Evolutionary conservation across 768 basidiomycete species (phyloP).

Genomic region (Russula compacta): DNA sequence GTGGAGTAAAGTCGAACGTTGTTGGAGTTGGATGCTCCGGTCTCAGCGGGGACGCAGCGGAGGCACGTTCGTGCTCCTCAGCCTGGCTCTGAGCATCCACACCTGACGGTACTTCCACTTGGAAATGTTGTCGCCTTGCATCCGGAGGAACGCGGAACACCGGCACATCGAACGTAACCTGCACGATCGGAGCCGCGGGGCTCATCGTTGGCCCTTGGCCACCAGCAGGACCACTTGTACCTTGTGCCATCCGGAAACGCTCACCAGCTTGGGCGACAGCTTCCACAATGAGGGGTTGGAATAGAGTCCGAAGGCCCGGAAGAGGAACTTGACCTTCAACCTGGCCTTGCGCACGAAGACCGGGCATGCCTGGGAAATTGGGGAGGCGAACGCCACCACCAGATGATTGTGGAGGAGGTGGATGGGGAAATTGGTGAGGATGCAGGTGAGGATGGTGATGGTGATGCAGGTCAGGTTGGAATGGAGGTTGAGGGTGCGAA

Average conservation of each 20-base stretch:
- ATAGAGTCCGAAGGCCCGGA: conserved; percentile 17
- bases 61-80: not conserved
- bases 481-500: not conserved
- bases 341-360: conserved; percentile 14
- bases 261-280: conserved; percentile 13
- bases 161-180: conserved; percentile 11
- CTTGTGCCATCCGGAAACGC: conserved; percentile 6
- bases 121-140: not conserved
- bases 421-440: not conserved
- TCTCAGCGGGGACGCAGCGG: not conserved
- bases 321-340: conserved; percentile 15
- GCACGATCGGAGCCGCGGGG: conserved; percentile 4
- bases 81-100: not conserved
- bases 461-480: not conserved
- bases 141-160: conserved; percentile 12
- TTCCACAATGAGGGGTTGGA: conserved; percentile 13
- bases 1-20: not conserved
- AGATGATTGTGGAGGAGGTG: not conserved
- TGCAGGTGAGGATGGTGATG: not conserved
- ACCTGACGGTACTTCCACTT: not conserved
- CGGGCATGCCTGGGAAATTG: conserved; percentile 9
- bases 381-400: not conserved
- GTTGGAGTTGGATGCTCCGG: not conserved
- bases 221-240: not conserved
- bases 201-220: conserved; percentile 2